Evolutionary conservation across 345 rosid species (phyloP).

Genomic region (Gossypium thurberi): DNA sequence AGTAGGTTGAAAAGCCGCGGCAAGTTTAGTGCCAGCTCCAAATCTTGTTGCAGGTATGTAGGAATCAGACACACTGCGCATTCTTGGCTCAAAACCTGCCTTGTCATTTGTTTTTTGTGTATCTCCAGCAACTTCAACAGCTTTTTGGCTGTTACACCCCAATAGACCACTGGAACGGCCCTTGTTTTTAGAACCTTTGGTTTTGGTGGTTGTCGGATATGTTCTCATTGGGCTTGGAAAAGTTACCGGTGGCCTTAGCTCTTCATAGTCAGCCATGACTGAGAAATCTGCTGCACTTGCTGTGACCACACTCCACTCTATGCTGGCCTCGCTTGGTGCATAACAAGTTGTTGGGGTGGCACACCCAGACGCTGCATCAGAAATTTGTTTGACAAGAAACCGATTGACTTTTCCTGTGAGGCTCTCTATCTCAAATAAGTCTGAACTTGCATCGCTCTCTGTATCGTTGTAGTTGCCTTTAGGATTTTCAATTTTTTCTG

Average conservation of each 20-base stretch:
- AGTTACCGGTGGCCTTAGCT: slow-evolving; percentile 24
- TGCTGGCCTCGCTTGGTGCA: slow-evolving; percentile 84
- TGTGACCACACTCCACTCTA: slow-evolving; percentile 84
- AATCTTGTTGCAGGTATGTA: slow-evolving; percentile 32
- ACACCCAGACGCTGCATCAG: slow-evolving; percentile 45
- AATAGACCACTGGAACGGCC: slow-evolving; percentile 36
- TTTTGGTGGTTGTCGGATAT: slow-evolving; percentile 20
- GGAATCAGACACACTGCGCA: slow-evolving; percentile 19
- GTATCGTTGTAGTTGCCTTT: slow-evolving; percentile 32
- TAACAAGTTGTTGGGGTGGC: slow-evolving; percentile 46
- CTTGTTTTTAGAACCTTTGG: slow-evolving; percentile 13
- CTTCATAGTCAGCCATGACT: slow-evolving; percentile 54
- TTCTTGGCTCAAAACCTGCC: slow-evolving; percentile 21
- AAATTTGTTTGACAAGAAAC: slow-evolving; percentile 49
- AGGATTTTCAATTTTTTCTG: slow-evolving; percentile 16
- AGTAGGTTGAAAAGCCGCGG: slow-evolving; percentile 25
- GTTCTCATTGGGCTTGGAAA: slow-evolving; percentile 24
- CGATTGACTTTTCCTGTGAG: slow-evolving; percentile 55
- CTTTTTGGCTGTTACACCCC: slow-evolving; percentile 73
- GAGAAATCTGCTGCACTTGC: slow-evolving; percentile 75
- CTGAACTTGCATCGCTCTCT: slow-evolving; percentile 72
- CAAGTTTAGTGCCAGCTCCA: slow-evolving; percentile 34
- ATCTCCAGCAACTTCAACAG: slow-evolving; percentile 58
- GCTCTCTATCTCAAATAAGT: slow-evolving; percentile 82
- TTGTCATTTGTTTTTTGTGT: slow-evolving; percentile 30